A percentile compares a stretch with the other conserved stretches of the same genome.
Evolutionary conservation across 2,329 filamentous ascomycete genomes (phyloP).

Genomic region (Diaporthe velutina): DNA sequence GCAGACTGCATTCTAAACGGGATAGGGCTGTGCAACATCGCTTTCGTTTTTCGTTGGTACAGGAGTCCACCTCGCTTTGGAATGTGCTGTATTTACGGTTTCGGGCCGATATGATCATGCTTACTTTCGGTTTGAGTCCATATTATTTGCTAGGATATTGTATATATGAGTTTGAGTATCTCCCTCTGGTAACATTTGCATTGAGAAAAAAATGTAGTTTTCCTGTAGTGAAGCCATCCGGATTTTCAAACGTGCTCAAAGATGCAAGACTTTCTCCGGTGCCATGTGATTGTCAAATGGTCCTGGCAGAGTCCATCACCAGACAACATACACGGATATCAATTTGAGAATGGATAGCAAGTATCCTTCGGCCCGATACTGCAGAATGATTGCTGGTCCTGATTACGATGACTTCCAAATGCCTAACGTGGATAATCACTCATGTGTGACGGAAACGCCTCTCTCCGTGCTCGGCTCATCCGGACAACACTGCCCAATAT

Average conservation of each 20-base stretch:
- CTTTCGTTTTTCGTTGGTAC: neutral
- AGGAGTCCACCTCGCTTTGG: neutral
- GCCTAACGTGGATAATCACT: neutral
- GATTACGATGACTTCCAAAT: neutral
- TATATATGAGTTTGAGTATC: no score
- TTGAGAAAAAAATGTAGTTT: no score
- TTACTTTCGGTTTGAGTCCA: no score
- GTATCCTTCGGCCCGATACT: neutral
- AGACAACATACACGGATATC: no score
- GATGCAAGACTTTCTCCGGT: no score
- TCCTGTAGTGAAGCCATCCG: no score
- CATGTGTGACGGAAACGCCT: neutral
- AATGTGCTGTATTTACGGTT: neutral
- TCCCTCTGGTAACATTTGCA: no score
- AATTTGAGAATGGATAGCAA: no score
- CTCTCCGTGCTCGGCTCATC: neutral
- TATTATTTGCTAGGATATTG: no score
- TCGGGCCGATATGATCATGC: neutral
- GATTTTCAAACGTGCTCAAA: no score
- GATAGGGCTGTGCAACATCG: neutral
- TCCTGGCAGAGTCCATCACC: no score
- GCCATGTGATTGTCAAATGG: no score
- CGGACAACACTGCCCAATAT: neutral
- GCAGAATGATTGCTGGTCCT: neutral
- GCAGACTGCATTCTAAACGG: constrained; percentile 7